Evolutionary conservation across 1,284 basidiomycete species (phyloP).

Genomic region (Austroboletus novae-zelandiae): DNA sequence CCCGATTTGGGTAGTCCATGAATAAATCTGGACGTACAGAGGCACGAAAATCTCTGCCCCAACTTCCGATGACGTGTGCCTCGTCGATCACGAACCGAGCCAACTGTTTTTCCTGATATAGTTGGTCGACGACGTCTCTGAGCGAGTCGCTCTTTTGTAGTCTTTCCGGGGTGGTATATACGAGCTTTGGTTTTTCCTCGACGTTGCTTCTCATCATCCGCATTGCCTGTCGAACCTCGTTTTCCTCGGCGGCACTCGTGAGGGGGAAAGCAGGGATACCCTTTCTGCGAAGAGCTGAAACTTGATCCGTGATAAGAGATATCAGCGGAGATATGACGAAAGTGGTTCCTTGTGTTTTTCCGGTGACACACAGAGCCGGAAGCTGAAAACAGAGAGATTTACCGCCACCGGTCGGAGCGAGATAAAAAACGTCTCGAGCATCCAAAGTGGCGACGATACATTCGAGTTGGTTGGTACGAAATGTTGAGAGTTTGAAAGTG

Average conservation of each 20-base stretch:
- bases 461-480: constrained; percentile 85
- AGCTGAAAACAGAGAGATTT: constrained; percentile 88
- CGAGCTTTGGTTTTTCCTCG: constrained; percentile 55
- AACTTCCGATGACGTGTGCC: constrained; percentile 88
- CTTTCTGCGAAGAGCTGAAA: constrained; percentile 64
- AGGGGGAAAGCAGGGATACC: constrained; percentile 58
- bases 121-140: constrained; percentile 50
- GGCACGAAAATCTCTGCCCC: constrained; percentile 83
- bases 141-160: constrained; percentile 64
- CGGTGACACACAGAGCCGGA: constrained; percentile 79
- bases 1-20: neutral
- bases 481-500: constrained; percentile 68
- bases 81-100: constrained; percentile 96
- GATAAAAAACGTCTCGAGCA: constrained; percentile 87
- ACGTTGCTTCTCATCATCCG: constrained; percentile 39
- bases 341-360: constrained; percentile 79
- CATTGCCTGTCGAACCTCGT: constrained; percentile 41
- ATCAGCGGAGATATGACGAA: constrained; percentile 90
- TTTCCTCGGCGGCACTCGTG: constrained; percentile 60
- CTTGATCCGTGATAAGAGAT: constrained; percentile 91
- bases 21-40: constrained; percentile 47
- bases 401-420: constrained; percentile 97
- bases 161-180: constrained; percentile 96
- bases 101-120: constrained; percentile 59
- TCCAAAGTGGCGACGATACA: constrained; percentile 81